A percentile compares a stretch with the other conserved stretches of the same genome.
Evolutionary conservation across 805 yeast genomes (phyloP).

Genomic region (Nakazawaea pomicola): DNA sequence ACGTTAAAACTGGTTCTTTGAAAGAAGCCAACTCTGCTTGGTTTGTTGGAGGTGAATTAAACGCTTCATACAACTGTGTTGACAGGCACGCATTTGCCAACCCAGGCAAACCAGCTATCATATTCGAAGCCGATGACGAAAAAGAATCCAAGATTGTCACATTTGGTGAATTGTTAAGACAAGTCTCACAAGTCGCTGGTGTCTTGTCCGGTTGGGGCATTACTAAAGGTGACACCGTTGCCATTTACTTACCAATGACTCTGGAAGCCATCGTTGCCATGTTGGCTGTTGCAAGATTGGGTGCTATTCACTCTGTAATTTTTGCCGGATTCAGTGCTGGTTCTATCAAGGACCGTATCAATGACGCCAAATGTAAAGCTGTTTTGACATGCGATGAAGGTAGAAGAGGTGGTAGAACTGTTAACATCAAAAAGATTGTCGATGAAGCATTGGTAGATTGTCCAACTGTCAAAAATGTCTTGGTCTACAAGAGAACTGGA

Average conservation of each 20-base stretch:
- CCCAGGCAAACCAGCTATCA: constrained; percentile 80
- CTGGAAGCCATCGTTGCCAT: constrained; percentile 95
- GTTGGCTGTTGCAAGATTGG: constrained; percentile 88
- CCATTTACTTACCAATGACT: constrained; percentile 95
- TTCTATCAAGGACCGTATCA: constrained; percentile 84
- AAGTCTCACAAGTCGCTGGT: constrained; percentile 84
- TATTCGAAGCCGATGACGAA: constrained; percentile 94
- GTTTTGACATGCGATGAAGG: constrained; percentile 95
- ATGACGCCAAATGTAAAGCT: constrained; percentile 79
- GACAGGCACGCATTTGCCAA: constrained; percentile 89
- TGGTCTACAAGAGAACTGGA: constrained; percentile 89
- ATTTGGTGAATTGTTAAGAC: constrained; percentile 78
- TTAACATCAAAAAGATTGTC: constrained; percentile 88
- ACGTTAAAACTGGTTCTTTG: constrained; percentile 60
- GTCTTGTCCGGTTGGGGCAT: constrained; percentile 83
- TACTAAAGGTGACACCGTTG: constrained; percentile 91
- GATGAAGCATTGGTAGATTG: constrained; percentile 84
- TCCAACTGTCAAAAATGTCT: constrained; percentile 72
- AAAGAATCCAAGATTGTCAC: constrained; percentile 68
- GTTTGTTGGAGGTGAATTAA: constrained; percentile 90
- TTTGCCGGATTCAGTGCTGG: constrained; percentile 97
- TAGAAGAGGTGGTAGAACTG: constrained; percentile 90
- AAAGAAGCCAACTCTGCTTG: constrained; percentile 78
- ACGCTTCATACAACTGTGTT: constrained; percentile 90
- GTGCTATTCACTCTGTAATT: constrained; percentile 94